Evolutionary conservation across 1,139 yeast genomes (phyloP).

Genomic region (Hansenula sp.): DNA sequence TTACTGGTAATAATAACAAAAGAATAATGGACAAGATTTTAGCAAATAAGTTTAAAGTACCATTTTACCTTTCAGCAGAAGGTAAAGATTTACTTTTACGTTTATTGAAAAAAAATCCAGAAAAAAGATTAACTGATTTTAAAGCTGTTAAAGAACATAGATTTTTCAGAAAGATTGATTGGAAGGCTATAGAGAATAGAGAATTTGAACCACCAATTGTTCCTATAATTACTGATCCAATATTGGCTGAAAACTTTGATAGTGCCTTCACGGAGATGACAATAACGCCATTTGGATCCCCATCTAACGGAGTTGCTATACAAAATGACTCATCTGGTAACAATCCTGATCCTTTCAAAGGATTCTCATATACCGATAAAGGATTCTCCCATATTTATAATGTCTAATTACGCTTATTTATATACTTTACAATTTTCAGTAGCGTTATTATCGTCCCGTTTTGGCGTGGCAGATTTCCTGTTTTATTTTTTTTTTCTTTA

Average conservation of each 20-base stretch:
- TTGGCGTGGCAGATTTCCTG: no score
- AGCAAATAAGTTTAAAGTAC: slow-evolving; percentile 69
- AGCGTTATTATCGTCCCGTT: no score
- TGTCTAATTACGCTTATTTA: not conserved
- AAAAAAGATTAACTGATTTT: slow-evolving; percentile 64
- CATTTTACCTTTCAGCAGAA: slow-evolving; percentile 76
- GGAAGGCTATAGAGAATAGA: slow-evolving; percentile 55
- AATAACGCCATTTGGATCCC: slow-evolving; percentile 21
- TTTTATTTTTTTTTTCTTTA: no score
- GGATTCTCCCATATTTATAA: slow-evolving; percentile 22
- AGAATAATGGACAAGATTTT: slow-evolving; percentile 77
- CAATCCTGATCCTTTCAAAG: slow-evolving; percentile 21
- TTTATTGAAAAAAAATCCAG: slow-evolving; percentile 69
- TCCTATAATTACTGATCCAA: slow-evolving; percentile 82
- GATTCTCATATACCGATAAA: slow-evolving; percentile 35
- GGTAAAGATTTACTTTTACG: slow-evolving; percentile 80
- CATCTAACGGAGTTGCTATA: slow-evolving; percentile 11
- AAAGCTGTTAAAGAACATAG: slow-evolving; percentile 59
- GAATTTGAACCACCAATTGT: slow-evolving; percentile 70
- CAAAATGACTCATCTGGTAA: not conserved
- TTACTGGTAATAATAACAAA: slow-evolving; percentile 84
- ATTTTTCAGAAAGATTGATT: slow-evolving; percentile 74
- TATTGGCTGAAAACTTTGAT: slow-evolving; percentile 89
- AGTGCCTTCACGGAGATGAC: slow-evolving; percentile 80
- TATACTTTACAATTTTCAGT: not conserved